Conservation (phyloP, 1,139 yeast genomes). For the Zhuliangozyma parablackwelliae region DNA sequence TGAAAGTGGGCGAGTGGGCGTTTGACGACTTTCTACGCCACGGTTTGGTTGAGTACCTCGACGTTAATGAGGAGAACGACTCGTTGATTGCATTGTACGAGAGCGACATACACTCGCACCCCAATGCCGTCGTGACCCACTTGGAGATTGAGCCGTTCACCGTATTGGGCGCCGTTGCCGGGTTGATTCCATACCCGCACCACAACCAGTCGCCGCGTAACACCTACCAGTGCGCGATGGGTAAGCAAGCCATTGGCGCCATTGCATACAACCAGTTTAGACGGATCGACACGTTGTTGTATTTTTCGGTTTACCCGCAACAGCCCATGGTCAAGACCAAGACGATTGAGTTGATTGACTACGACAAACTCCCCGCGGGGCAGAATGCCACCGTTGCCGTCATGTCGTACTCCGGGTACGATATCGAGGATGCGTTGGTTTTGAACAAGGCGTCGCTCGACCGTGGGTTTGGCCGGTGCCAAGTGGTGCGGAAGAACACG, state of each 20-base stretch:
- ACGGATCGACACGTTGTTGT: constrained; percentile 89
- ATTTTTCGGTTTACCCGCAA: constrained; percentile 96
- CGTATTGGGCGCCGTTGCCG: constrained; percentile 96
- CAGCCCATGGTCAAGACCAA: constrained; percentile 99
- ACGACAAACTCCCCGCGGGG: constrained; percentile 97
- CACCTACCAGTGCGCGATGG: constrained; percentile 99
- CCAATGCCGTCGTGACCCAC: constrained; percentile 61
- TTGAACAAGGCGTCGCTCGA: constrained; percentile 89
- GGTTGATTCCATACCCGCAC: constrained; percentile 98
- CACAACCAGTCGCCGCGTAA: constrained; percentile 98
- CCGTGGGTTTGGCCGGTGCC: constrained; percentile 98
- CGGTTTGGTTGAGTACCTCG: constrained; percentile 92
- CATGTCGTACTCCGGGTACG: constrained; percentile 98
- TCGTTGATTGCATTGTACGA: constrained; percentile 91
- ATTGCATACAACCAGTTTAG: constrained; percentile 95
- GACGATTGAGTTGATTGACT: constrained; percentile 91
- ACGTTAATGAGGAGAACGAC: constrained; percentile 97
- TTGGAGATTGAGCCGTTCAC: constrained; percentile 96
- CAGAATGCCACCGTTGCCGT: constrained; percentile 99
- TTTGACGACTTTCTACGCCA: constrained; percentile 84
- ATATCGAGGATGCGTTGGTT: constrained; percentile 98
- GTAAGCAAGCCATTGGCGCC: constrained; percentile 99
- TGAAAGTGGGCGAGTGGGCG: constrained; percentile 66
- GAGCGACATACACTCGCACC: constrained; percentile 28
- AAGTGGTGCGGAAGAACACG: constrained; percentile 90